phyloP scores from a whole-genome alignment of 495 filamentous ascomycete species.

The Paragyromitra xinjiangensis region DNA sequence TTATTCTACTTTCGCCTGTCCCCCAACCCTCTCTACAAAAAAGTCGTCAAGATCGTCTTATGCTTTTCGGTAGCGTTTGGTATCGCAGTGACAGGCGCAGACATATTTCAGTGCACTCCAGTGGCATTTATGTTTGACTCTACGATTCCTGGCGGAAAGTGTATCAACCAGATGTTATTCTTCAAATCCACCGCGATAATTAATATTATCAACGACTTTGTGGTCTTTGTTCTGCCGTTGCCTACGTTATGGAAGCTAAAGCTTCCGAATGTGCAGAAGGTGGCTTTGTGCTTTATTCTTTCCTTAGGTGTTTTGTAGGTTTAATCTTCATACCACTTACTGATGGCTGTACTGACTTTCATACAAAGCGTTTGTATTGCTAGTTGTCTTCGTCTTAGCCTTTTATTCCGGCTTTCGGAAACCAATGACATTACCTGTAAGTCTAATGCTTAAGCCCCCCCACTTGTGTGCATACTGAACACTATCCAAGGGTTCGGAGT shows the following conservation, averaged over 20 bases:
- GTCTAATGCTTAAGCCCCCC: background rate
- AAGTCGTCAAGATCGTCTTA: slow-evolving; percentile 17
- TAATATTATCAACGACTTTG: slow-evolving; percentile 36
- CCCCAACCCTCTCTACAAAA: slow-evolving; percentile 4
- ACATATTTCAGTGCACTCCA: slow-evolving; percentile 33
- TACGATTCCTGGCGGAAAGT: slow-evolving; percentile 18
- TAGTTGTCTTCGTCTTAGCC: slow-evolving; percentile 24
- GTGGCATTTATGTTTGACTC: slow-evolving; percentile 8
- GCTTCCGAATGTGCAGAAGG: slow-evolving; percentile 20
- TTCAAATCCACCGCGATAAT: slow-evolving; percentile 30
- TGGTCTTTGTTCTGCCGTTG: slow-evolving; percentile 18
- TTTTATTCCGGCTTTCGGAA: slow-evolving; percentile 23
- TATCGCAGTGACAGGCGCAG: slow-evolving; percentile 9
- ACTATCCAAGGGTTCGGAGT: slow-evolving; percentile 11
- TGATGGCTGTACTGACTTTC: background rate
- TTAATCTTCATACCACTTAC: background rate
- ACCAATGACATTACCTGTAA: slow-evolving; percentile 22
- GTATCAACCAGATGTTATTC: slow-evolving; percentile 32
- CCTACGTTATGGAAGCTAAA: slow-evolving; percentile 25
- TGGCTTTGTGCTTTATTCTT: slow-evolving; percentile 20
- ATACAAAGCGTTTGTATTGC: slow-evolving; percentile 19
- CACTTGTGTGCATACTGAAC: background rate
- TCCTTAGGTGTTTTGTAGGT: slow-evolving; percentile 24
- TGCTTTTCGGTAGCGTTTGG: slow-evolving; percentile 21
- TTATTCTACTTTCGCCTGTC: slow-evolving; percentile 30